These are phyloP conservation scores for Venturia oleaginea DNA, from an alignment of 2,329 filamentous ascomycete species.

Conservation along the genomic window DNA sequence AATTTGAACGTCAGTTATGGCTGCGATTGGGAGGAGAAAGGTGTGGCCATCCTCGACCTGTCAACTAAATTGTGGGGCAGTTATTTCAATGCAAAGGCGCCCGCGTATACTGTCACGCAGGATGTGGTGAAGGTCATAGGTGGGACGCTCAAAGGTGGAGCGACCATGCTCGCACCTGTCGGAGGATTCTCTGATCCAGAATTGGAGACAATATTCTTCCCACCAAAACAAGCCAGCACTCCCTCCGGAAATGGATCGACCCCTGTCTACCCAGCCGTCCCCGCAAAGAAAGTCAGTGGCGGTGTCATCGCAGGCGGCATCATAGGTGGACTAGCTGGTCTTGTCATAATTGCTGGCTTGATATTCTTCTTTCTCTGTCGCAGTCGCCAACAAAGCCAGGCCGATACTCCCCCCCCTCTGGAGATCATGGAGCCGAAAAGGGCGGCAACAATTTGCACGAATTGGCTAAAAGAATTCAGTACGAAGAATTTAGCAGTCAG, in stretches of 20 bases:
- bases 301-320: background rate
- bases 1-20: background rate
- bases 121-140: background rate
- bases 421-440: background rate
- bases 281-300: background rate
- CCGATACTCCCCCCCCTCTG: background rate
- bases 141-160: slow-evolving; percentile 11
- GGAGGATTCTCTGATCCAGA: background rate
- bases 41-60: background rate
- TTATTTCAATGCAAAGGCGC: background rate
- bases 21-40: background rate
- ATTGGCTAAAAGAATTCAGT: background rate
- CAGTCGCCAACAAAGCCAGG: background rate
- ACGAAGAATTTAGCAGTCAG: background rate
- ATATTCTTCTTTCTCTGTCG: background rate
- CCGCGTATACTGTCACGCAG: background rate
- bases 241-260: background rate
- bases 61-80: background rate
- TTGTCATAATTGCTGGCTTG: background rate
- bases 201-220: background rate
- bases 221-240: background rate
- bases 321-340: background rate
- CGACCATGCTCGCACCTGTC: background rate
- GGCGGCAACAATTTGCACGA: background rate
- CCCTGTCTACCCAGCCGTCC: background rate